These are phyloP conservation scores for Hyaloperonospora brassicae DNA, from an alignment of 352 stramenopile genomes.

Conservation along the genomic window DNA sequence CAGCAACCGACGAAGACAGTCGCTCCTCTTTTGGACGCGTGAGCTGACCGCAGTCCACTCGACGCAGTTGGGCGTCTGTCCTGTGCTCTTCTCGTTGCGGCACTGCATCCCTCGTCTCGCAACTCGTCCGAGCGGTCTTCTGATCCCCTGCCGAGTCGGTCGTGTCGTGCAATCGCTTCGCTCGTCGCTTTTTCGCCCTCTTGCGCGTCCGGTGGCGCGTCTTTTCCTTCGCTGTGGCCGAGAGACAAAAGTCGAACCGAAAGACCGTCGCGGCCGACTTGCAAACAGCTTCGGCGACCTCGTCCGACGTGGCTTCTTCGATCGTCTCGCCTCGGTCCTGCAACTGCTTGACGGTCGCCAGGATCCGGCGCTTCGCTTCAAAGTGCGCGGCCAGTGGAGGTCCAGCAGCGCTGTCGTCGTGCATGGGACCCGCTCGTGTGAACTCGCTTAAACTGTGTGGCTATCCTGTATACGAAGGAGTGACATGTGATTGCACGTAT, in stretches of 20 bases:
- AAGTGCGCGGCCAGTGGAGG: slow-evolving; percentile 41
- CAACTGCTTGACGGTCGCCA: slow-evolving; percentile 27
- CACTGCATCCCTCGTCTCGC: too few species aligned
- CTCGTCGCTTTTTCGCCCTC: slow-evolving; percentile 19
- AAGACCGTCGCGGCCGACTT: slow-evolving; percentile 32
- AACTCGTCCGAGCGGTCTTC: neutral
- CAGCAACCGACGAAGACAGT: neutral
- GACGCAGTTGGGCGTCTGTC: slow-evolving; percentile 2
- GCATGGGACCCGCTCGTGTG: slow-evolving; percentile 14
- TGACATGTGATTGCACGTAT: neutral
- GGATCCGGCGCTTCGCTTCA: slow-evolving; percentile 34
- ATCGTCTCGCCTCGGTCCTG: slow-evolving; percentile 23
- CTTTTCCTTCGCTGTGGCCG: slow-evolving; percentile 7
- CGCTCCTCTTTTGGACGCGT: too few species aligned
- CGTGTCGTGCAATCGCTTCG: slow-evolving; percentile 5
- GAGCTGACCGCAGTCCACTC: too few species aligned
- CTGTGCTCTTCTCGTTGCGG: slow-evolving; percentile 9
- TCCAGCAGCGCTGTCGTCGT: slow-evolving; percentile 18
- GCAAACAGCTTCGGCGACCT: slow-evolving; percentile 21
- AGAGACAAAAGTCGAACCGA: slow-evolving; percentile 43
- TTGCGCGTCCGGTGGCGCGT: slow-evolving; percentile 30
- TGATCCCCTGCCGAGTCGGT: neutral
- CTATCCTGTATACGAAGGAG: neutral
- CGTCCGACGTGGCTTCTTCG: slow-evolving; percentile 27
- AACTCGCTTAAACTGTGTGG: neutral